Conservation (phyloP, 2,329 filamentous ascomycete genomes). For the Colletotrichum sojae region DNA sequence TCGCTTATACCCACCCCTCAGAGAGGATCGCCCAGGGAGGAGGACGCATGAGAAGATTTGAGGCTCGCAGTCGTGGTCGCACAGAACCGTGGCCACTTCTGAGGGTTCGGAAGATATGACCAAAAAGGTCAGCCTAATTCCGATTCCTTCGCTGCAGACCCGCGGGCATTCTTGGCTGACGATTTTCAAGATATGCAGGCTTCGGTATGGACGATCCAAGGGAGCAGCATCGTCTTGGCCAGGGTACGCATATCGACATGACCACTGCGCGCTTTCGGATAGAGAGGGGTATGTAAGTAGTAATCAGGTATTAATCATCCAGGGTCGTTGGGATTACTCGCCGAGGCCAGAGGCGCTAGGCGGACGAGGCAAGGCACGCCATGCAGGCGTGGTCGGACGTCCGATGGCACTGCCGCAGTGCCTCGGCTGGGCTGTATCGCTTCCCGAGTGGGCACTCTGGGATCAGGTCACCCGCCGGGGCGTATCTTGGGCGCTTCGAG, state of each 20-base stretch:
- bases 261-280: constrained; percentile 18
- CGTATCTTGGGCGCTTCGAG: constrained; percentile 2
- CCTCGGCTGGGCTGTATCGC: constrained; percentile 6
- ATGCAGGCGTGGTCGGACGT: constrained; percentile 40
- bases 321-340: constrained; percentile 5
- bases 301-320: constrained; percentile 1
- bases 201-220: constrained; percentile 33
- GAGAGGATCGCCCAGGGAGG: not conserved
- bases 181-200: constrained; percentile 32
- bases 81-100: constrained; percentile 29
- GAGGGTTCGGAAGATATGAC: not conserved
- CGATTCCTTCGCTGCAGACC: constrained; percentile 9
- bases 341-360: constrained; percentile 31
- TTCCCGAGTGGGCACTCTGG: constrained; percentile 4
- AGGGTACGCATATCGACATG: constrained; percentile 24
- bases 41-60: not conserved
- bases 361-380: constrained; percentile 33
- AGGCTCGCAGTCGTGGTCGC: constrained; percentile 1
- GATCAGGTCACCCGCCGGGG: not conserved
- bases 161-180: constrained; percentile 11
- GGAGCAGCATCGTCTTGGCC: constrained; percentile 16
- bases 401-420: constrained; percentile 32
- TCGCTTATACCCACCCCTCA: constrained; percentile 6
- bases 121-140: not conserved
- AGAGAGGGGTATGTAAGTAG: not conserved